A percentile compares a stretch with the other conserved stretches of the same genome.
Conservation (phyloP, 176 grass and related monocot genomes). For the Melocanna baccifera region DNA sequence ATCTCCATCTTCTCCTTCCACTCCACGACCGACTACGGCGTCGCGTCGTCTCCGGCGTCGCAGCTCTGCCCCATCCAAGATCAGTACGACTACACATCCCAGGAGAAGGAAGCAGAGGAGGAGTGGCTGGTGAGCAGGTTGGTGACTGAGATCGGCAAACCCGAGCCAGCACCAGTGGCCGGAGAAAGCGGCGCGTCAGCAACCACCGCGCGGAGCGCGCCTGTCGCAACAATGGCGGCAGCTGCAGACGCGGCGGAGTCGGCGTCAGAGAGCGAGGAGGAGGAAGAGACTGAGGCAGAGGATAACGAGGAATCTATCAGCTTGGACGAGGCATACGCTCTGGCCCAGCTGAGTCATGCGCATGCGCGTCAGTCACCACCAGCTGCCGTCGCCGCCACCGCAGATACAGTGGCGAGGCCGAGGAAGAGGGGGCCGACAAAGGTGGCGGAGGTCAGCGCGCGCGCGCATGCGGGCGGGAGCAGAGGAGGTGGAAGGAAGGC, state of each 20-base stretch:
- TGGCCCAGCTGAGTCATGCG: background rate
- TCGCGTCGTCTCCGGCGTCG: too few species aligned
- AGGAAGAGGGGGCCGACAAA: background rate
- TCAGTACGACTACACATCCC: background rate
- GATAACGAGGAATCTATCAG: background rate
- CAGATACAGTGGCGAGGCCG: background rate
- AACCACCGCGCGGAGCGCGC: background rate
- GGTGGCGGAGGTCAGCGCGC: background rate
- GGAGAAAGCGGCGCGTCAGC: background rate
- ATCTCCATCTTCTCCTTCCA: constrained; percentile 18
- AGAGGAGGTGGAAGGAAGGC: constrained; percentile 25
- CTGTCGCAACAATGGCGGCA: background rate
- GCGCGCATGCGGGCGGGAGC: background rate
- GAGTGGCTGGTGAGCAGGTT: background rate
- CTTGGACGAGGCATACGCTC: constrained; percentile 26
- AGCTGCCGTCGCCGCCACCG: background rate
- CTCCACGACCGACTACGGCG: background rate
- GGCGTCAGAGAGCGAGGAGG: background rate
- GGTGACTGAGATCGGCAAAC: background rate
- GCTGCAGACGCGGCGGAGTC: too few species aligned
- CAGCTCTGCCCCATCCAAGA: background rate
- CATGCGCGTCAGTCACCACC: background rate
- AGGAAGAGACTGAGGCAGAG: background rate
- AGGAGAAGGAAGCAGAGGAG: background rate
- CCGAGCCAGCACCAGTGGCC: background rate